Conservation (phyloP, 2,329 filamentous ascomycete genomes). For the Aureobasidium zeae region DNA sequence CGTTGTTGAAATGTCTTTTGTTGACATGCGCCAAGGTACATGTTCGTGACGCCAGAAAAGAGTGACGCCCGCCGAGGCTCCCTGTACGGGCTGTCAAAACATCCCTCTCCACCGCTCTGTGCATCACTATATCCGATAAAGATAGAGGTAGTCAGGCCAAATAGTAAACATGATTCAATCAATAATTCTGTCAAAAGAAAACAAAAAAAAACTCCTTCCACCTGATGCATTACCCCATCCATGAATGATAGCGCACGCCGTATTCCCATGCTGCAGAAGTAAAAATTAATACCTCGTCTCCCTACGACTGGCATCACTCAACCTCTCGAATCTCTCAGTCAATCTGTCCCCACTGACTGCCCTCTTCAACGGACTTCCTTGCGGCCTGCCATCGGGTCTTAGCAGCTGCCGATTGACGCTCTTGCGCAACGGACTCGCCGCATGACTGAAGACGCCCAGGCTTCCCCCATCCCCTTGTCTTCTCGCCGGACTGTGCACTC, state of each 20-base stretch:
- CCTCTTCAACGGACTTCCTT: slow-evolving; percentile 37
- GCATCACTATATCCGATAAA: no score
- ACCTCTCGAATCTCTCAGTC: slow-evolving; percentile 19
- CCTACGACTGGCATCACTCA: slow-evolving; percentile 19
- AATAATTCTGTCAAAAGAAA: no score
- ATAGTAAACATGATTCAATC: no score
- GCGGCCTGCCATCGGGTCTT: slow-evolving; percentile 23
- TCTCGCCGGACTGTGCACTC: slow-evolving; percentile 50
- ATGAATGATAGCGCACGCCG: background rate
- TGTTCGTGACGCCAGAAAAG: no score
- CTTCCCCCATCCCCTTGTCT: slow-evolving; percentile 55
- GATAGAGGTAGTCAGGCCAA: no score
- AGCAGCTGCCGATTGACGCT: slow-evolving; percentile 46
- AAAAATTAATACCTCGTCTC: slow-evolving; percentile 8
- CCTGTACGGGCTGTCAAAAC: no score
- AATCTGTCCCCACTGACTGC: slow-evolving; percentile 30
- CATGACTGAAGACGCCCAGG: slow-evolving; percentile 70
- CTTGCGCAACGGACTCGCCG: slow-evolving; percentile 76
- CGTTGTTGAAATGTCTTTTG: no score
- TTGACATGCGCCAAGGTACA: no score
- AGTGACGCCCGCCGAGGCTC: no score
- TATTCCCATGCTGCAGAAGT: background rate
- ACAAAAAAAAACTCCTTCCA: background rate
- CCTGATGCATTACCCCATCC: slow-evolving; percentile 2
- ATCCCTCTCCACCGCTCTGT: no score